Conservation (phyloP, 768 basidiomycete genomes). For the Dioszegia hungarica region DNA sequence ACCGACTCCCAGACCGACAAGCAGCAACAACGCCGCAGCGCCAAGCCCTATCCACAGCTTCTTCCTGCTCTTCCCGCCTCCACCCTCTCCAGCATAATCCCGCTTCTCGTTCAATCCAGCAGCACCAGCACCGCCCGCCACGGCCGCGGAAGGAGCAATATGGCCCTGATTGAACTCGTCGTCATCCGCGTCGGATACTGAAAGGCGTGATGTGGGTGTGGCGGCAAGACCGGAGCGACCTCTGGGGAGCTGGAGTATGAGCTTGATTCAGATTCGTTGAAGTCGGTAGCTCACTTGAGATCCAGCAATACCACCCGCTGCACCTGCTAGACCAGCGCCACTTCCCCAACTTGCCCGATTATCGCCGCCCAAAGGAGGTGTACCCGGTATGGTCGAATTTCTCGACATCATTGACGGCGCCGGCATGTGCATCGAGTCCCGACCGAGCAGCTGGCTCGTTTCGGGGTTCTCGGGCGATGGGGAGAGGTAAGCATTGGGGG, state of each 20-base stretch:
- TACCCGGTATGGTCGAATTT: slow-evolving; percentile 35
- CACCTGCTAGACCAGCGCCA: slow-evolving; percentile 27
- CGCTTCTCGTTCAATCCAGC: slow-evolving; percentile 31
- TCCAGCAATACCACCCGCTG: slow-evolving; percentile 13
- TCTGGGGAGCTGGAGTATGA: slow-evolving; percentile 21
- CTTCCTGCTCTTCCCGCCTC: slow-evolving; percentile 29
- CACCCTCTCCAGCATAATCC: slow-evolving; percentile 9
- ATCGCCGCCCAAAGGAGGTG: slow-evolving; percentile 20
- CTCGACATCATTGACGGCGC: slow-evolving; percentile 39
- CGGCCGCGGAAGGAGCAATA: slow-evolving; percentile 21
- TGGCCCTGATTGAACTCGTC: slow-evolving; percentile 33
- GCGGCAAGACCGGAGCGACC: slow-evolving; percentile 19
- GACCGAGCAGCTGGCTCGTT: slow-evolving; percentile 9
- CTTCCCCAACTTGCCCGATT: slow-evolving; percentile 32
- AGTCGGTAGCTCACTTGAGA: slow-evolving; percentile 7
- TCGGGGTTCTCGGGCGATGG: slow-evolving; percentile 19
- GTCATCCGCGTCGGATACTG: slow-evolving; percentile 23
- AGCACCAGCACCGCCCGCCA: slow-evolving; percentile 12
- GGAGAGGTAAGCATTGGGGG: slow-evolving; percentile 11
- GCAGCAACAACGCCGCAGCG: slow-evolving; percentile 18
- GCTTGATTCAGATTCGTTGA: slow-evolving; percentile 10
- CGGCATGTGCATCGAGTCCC: slow-evolving; percentile 22
- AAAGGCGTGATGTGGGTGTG: slow-evolving; percentile 15
- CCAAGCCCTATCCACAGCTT: slow-evolving; percentile 31
- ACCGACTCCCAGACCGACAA: slow-evolving; percentile 37